Percentiles rank a stretch among this genome's conserved stretches.
Evolutionary conservation across 352 stramenopile species (phyloP).

Genomic region (Globisporangium echinulatum): DNA sequence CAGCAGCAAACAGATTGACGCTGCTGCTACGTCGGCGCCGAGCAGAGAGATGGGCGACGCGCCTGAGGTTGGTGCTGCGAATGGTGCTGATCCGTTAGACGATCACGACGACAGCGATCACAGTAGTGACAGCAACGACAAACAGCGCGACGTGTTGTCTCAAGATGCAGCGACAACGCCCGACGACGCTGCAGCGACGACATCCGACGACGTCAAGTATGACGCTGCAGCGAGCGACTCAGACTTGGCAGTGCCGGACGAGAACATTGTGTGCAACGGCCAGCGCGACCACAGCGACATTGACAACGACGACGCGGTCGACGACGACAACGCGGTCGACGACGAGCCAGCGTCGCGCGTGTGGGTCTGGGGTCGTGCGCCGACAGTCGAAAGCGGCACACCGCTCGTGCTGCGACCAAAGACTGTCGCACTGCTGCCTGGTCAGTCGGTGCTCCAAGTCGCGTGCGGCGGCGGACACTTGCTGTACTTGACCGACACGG

Average conservation of each 20-base stretch:
- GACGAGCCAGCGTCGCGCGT: constrained; percentile 29
- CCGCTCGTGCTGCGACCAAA: constrained; percentile 66
- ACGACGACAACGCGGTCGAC: constrained; percentile 1
- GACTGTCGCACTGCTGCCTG: constrained; percentile 35
- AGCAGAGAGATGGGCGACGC: too few species aligned
- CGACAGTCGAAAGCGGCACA: constrained; percentile 40
- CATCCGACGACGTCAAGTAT: background rate
- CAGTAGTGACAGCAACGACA: background rate
- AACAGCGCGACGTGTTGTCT: background rate
- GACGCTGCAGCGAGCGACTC: constrained; percentile 7
- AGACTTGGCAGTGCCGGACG: background rate
- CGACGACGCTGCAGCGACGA: background rate
- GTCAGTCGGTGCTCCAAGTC: constrained; percentile 65
- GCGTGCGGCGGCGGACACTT: constrained; percentile 73
- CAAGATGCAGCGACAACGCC: background rate
- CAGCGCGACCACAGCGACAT: constrained; percentile 4
- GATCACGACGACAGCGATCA: too few species aligned
- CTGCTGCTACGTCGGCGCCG: background rate
- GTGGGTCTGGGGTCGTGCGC: constrained; percentile 68
- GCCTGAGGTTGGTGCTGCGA: too few species aligned
- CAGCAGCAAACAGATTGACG: background rate
- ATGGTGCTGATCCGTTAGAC: too few species aligned
- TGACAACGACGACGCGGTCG: background rate
- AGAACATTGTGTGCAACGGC: background rate
- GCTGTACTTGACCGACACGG: constrained; percentile 66